Evolutionary conservation across 2,329 filamentous ascomycete genomes (phyloP).

Genomic region (Penicillium sp.): DNA sequence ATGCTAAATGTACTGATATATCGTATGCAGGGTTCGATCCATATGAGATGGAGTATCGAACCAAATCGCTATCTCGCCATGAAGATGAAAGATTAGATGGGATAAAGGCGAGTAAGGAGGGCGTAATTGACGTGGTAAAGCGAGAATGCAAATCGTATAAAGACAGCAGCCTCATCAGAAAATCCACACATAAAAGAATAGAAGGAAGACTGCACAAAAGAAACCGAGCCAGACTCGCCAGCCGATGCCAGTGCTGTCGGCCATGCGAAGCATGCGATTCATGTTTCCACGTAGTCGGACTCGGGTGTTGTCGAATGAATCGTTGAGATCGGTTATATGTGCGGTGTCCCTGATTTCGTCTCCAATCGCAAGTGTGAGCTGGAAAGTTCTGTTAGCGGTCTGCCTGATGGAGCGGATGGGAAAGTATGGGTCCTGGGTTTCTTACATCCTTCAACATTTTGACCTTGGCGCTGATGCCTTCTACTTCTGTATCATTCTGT

Average conservation of each 20-base stretch:
- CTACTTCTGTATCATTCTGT: conserved; percentile 87
- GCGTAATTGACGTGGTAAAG: neutral
- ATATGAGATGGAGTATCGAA: neutral
- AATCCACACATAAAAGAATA: conserved; percentile 93
- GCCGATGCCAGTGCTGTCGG: conserved; percentile 84
- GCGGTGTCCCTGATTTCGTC: conserved; percentile 91
- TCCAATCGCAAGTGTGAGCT: conserved; percentile 90
- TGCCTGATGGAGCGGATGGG: neutral
- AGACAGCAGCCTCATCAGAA: conserved; percentile 51
- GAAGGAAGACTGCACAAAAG: conserved; percentile 72
- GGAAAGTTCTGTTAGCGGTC: conserved; percentile 9
- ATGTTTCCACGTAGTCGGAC: conserved; percentile 82
- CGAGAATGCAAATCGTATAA: neutral
- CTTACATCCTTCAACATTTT: conserved; percentile 81
- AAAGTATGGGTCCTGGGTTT: conserved; percentile 16
- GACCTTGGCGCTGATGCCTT: conserved; percentile 88
- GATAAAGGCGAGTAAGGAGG: neutral
- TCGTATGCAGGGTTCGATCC: neutral
- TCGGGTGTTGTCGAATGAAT: conserved; percentile 82
- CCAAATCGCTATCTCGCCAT: neutral
- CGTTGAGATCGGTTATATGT: conserved; percentile 89
- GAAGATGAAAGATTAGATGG: conserved; percentile 2
- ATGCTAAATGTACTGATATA: conserved; percentile 3
- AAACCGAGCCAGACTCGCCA: conserved; percentile 94
- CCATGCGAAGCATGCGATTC: conserved; percentile 96